phyloP scores from a whole-genome alignment of 2,329 filamentous ascomycete species.

The Aureobasidium sp. region DNA sequence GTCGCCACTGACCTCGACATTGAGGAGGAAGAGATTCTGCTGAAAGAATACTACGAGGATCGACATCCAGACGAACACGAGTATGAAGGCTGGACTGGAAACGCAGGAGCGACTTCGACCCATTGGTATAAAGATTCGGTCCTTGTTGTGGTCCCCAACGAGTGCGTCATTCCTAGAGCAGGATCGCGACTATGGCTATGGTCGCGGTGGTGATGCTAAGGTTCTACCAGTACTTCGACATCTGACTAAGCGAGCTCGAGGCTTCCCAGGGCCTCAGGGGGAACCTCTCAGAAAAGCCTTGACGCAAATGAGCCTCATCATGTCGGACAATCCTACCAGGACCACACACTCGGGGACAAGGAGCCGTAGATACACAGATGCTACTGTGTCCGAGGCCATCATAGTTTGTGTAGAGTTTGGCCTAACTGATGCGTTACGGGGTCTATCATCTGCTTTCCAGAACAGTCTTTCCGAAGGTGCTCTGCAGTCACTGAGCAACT shows the following conservation, averaged over 20 bases:
- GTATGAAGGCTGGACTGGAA: conserved; percentile 23
- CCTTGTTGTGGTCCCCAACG: not conserved
- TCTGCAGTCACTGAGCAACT: not conserved
- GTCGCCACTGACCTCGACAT: conserved; percentile 13
- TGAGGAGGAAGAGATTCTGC: conserved; percentile 17
- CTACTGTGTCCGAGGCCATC: not conserved
- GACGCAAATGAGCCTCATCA: not conserved
- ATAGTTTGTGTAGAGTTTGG: not conserved
- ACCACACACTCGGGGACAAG: not conserved
- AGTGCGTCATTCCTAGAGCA: not conserved
- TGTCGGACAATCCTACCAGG: not conserved
- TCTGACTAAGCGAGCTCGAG: not conserved
- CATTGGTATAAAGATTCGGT: conserved; percentile 25
- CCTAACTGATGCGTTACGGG: not conserved
- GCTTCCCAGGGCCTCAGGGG: not conserved
- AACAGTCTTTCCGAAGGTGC: not conserved
- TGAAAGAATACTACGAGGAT: conserved; percentile 17
- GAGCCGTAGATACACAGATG: not conserved
- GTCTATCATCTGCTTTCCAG: not conserved
- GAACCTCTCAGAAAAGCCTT: not conserved
- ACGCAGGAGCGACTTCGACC: conserved; percentile 19
- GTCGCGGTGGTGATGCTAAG: not conserved
- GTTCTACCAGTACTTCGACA: not conserved
- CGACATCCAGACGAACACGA: conserved; percentile 23
- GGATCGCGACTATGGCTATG: not conserved